phyloP scores from a whole-genome alignment of 352 stramenopile species.

The Pythium periplocum region DNA sequence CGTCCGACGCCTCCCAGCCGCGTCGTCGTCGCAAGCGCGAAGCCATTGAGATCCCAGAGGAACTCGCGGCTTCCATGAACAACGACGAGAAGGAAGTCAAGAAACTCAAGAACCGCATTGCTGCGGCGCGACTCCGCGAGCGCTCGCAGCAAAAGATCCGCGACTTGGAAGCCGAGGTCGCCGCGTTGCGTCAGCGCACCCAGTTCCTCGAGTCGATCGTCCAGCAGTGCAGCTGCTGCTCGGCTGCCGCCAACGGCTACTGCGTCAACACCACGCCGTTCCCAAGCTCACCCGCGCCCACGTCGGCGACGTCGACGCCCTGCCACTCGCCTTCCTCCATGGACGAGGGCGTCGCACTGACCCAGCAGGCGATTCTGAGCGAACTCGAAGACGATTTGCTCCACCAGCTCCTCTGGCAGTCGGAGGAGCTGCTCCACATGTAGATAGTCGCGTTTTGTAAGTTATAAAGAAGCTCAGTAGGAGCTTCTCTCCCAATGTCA shows the following conservation, averaged over 20 bases:
- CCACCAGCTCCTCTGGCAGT: constrained; percentile 23
- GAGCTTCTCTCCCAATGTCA: too few species aligned
- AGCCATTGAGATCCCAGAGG: constrained; percentile 37
- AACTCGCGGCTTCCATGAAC: constrained; percentile 10
- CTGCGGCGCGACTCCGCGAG: constrained; percentile 33
- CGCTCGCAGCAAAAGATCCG: constrained; percentile 41
- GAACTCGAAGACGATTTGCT: constrained; percentile 21
- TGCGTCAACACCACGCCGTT: constrained; percentile 12
- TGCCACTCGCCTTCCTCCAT: constrained; percentile 15
- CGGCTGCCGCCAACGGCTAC: constrained; percentile 16
- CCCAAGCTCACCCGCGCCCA: not conserved
- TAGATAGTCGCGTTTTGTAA: not conserved
- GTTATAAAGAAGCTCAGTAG: too few species aligned
- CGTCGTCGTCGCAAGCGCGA: constrained; percentile 42
- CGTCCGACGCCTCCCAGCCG: constrained; percentile 11
- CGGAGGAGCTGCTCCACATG: constrained; percentile 16
- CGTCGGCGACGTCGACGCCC: not conserved
- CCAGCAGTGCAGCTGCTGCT: too few species aligned
- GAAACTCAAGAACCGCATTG: constrained; percentile 54
- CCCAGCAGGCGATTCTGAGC: constrained; percentile 13
- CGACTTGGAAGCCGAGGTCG: constrained; percentile 30
- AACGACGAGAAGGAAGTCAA: constrained; percentile 37
- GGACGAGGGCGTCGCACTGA: constrained; percentile 12
- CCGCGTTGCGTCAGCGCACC: constrained; percentile 27
- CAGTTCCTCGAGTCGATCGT: constrained; percentile 27